Base-by-base conservation (phyloP, 306 rosid species). In the Cercis canadensis region DNA sequence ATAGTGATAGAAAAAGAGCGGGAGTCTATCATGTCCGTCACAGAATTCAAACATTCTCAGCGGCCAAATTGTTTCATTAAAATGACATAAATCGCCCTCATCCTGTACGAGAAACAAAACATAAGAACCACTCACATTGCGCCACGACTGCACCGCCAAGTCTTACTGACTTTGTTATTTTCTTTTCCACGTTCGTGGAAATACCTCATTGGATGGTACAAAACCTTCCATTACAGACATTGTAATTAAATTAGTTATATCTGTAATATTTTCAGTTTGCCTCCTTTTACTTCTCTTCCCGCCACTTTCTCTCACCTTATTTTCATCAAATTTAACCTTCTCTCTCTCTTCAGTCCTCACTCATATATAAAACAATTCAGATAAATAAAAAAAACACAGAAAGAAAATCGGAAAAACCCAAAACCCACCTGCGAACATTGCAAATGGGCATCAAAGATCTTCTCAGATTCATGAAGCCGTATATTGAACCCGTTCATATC, bases 401-500 rank as follows among this genome's bases (percentile, higher is more conserved):
- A 46, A 78, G n/a, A 69, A 50, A 51, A 47, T 3, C 8, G 11
- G 41, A 29, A 71, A 74, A 77, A 39, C 83, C 75, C 77, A 59
- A 47, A 79, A 75, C 71, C 80, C 80, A 72, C 73, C 21, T 16
- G 43, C 49, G 34, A 57, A 33, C 39, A 51, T 45, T 29, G 53
- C 46, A 33, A 73, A 93, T 93, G 97, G 97, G 98, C 13, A 93
- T 93, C 83, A 93, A 93, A 81, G 97, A 93, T 83, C 96, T 93
- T 68, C 98, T 93, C 85, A 86, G 82, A 62, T 93, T 93, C 89
- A 79, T 90, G 87, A 93, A 90, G 67, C 98, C 97, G 41, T 85
- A 87, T 75, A 80, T 83, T 1, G 82, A 83, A 63, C 82, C 90
- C 44, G 67, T 86, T 46, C 96, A 90, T 80, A 81, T 93, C 60